Percentiles rank a stretch among this genome's conserved stretches.
Conservation (phyloP, 768 basidiomycete genomes). For the Brasilioporus rufonigricans region DNA sequence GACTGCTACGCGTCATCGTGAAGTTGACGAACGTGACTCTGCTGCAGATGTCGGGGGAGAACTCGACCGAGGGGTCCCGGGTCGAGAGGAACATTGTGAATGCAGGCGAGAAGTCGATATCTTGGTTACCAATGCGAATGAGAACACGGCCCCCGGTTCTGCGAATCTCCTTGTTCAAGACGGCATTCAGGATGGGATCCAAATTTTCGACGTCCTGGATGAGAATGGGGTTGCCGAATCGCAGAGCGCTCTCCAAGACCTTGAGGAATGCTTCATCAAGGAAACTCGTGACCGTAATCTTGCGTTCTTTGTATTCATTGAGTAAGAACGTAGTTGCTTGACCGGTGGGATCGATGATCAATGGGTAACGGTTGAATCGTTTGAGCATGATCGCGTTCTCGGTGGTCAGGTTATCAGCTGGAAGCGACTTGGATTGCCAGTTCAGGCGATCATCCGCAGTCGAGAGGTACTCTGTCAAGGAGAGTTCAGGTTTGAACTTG, state of each 20-base stretch:
- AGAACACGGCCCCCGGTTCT: conserved; percentile 96
- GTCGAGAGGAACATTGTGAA: conserved; percentile 99
- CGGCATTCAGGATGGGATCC: conserved; percentile 96
- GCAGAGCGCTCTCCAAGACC: conserved; percentile 96
- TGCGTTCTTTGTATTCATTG: conserved; percentile 93
- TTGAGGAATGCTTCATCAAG: conserved; percentile 98
- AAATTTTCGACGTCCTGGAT: conserved; percentile 98
- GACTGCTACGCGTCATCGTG: conserved; percentile 97
- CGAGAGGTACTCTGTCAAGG: conserved; percentile 92
- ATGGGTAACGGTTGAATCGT: conserved; percentile 94
- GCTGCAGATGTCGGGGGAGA: conserved; percentile 98
- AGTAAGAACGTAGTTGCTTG: conserved; percentile 94
- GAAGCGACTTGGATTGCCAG: conserved; percentile 96
- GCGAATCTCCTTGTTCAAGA: conserved; percentile 94
- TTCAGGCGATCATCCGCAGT: conserved; percentile 93
- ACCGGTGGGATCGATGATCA: conserved; percentile 97
- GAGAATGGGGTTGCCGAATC: conserved; percentile 95
- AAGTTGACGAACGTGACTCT: conserved; percentile 95
- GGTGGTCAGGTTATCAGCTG: conserved; percentile 91
- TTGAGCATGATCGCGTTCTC: conserved; percentile 99
- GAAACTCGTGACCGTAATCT: conserved; percentile 98
- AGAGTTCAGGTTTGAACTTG: conserved; percentile 89
- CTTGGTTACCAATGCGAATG: conserved; percentile 94
- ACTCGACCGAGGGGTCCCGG: conserved; percentile 94
- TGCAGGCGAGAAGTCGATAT: conserved; percentile 99